Conservation (phyloP, 1,139 yeast species). For the Hyphopichia fennica region DNA sequence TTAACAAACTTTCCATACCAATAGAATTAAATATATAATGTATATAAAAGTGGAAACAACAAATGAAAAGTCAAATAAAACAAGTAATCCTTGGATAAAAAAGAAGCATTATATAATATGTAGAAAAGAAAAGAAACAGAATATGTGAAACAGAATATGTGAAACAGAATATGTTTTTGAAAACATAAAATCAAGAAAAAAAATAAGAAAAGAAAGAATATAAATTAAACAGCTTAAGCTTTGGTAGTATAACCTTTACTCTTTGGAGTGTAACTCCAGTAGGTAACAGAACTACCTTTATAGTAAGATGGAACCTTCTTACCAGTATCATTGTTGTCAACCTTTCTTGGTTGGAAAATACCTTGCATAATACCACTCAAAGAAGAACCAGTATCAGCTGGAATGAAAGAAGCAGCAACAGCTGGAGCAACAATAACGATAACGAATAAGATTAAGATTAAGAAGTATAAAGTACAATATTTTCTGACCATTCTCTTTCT, state of each 20-base stretch:
- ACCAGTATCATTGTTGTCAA: constrained; percentile 82
- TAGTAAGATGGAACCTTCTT: constrained; percentile 8
- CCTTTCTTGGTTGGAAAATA: constrained; percentile 85
- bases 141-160: neutral
- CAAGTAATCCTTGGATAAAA: neutral
- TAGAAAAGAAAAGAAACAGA: neutral
- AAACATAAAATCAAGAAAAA: neutral
- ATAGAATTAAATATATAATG: constrained; percentile 1
- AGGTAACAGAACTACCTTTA: constrained; percentile 12
- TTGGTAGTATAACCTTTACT: constrained; percentile 63
- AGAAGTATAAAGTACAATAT: constrained; percentile 81
- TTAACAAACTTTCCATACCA: neutral
- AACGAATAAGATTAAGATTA: constrained; percentile 67
- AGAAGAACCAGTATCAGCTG: constrained; percentile 30
- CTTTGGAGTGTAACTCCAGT: constrained; percentile 55
- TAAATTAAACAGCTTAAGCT: constrained; percentile 33
- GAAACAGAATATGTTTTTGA: neutral
- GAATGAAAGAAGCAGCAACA: constrained; percentile 51
- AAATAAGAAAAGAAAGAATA: neutral
- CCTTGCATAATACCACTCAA: constrained; percentile 59
- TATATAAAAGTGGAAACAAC: neutral
- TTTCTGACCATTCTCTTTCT: constrained; percentile 98
- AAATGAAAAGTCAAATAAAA: neutral
- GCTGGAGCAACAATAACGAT: constrained; percentile 92
- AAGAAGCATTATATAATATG: neutral